phyloP scores from a whole-genome alignment of 495 filamentous ascomycete genomes.

The Talaromyces ruber region DNA sequence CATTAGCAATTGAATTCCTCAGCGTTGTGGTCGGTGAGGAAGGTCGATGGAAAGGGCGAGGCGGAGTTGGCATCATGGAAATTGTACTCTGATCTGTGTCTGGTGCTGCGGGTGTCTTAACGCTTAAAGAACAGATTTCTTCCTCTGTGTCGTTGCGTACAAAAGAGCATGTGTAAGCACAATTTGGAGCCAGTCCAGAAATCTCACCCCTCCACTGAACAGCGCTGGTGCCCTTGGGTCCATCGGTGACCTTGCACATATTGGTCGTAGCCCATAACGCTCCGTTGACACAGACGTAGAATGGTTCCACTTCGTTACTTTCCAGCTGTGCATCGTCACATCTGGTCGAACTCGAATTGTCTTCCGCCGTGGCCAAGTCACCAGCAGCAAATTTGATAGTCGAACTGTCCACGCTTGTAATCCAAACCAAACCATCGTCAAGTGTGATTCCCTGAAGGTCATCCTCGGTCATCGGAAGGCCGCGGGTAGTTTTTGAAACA shows the following conservation, averaged over 20 bases:
- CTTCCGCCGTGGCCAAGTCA: slow-evolving; percentile 44
- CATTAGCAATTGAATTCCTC: slow-evolving; percentile 74
- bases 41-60: slow-evolving; percentile 59
- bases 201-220: slow-evolving; percentile 72
- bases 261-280: slow-evolving; percentile 79
- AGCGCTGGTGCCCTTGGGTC: slow-evolving; percentile 42
- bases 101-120: slow-evolving; percentile 69
- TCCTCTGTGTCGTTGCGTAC: slow-evolving; percentile 63
- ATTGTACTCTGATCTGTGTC: slow-evolving; percentile 56
- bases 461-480: slow-evolving; percentile 64
- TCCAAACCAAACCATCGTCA: slow-evolving; percentile 76
- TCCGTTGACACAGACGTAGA: slow-evolving; percentile 83
- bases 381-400: slow-evolving; percentile 77
- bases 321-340: slow-evolving; percentile 27
- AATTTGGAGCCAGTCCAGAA: slow-evolving; percentile 76
- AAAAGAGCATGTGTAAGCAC: slow-evolving; percentile 80
- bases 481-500: slow-evolving; percentile 60
- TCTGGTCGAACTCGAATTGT: slow-evolving; percentile 19
- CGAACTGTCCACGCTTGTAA: slow-evolving; percentile 72
- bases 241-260: slow-evolving; percentile 46
- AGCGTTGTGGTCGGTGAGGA: slow-evolving; percentile 87
- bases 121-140: slow-evolving; percentile 66
- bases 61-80: slow-evolving; percentile 31
- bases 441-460: slow-evolving; percentile 76
- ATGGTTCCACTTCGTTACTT: slow-evolving; percentile 56